A percentile compares a stretch with the other conserved stretches of the same genome.
phyloP scores from a whole-genome alignment of 352 stramenopile species.

The Phytophthora nicotianae region DNA sequence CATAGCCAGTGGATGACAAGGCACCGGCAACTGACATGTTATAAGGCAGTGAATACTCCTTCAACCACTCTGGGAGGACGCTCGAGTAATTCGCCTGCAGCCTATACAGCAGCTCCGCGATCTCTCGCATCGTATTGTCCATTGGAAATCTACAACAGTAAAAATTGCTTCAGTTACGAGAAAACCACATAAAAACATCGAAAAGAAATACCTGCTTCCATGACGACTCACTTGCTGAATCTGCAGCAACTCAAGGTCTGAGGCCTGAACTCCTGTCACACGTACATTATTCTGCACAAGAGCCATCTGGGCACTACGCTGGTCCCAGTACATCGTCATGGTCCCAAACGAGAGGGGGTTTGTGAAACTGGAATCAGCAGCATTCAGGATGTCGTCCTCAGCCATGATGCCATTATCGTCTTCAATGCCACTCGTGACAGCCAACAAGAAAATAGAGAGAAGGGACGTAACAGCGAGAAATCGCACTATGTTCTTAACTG shows the following conservation, averaged over 20 bases:
- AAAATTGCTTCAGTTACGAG: background rate
- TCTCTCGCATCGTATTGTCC: slow-evolving; percentile 52
- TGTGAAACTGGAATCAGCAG: slow-evolving; percentile 11
- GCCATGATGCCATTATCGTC: slow-evolving; percentile 7
- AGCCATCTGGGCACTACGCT: slow-evolving; percentile 30
- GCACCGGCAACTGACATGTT: slow-evolving; percentile 48
- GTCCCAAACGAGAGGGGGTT: slow-evolving; percentile 47
- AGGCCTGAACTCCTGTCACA: slow-evolving; percentile 24
- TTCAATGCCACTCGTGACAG: slow-evolving; percentile 19
- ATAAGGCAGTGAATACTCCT: slow-evolving; percentile 65
- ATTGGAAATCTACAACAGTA: slow-evolving; percentile 50
- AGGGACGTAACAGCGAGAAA: slow-evolving; percentile 20
- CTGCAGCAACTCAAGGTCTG: slow-evolving; percentile 60
- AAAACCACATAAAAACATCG: background rate
- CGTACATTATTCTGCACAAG: slow-evolving; percentile 32
- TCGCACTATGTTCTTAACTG: slow-evolving; percentile 13
- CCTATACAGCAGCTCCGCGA: slow-evolving; percentile 43
- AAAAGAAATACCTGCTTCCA: slow-evolving; percentile 50
- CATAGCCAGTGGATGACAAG: slow-evolving; percentile 39
- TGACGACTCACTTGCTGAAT: slow-evolving; percentile 68
- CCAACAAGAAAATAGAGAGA: slow-evolving; percentile 17
- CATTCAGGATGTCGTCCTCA: slow-evolving; percentile 16
- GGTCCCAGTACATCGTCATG: slow-evolving; percentile 66
- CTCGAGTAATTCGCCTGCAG: slow-evolving; percentile 49
- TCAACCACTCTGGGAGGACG: slow-evolving; percentile 53